Base-by-base conservation (phyloP, 2,329 filamentous ascomycete species). In the Phaeoacremonium minimum region DNA sequence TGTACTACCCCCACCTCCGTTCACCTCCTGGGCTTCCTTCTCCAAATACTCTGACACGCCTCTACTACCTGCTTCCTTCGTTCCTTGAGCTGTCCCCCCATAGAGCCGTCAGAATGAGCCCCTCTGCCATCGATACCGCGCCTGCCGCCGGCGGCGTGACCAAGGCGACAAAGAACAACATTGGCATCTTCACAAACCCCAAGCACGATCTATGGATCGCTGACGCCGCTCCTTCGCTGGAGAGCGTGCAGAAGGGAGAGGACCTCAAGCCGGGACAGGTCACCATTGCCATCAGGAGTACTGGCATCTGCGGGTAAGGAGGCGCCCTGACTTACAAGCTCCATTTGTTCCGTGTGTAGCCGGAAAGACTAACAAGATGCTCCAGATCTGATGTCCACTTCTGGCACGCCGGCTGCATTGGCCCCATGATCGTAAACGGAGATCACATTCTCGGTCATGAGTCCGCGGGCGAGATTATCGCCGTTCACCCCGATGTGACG, bases 401-500 rank as follows among this genome's bases (percentile, higher is more conserved):
- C 71, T 97, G 91, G 91, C 87, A 94, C 58, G 85, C 85, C 33
- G 91, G 91, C 48, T 87, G 86, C 68, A 97, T 97, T 57, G 91
- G 91, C 18, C 90, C 90, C 49, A 96, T 96, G 90, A 83, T 96
- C 45, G 91, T 97, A 32, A 76, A 77, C 48, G 85, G 77, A 54
- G 84, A 90, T 55, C 91, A 96, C 63, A 89, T 96, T 55, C 81
- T 97, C 15, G 91, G 91, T 48, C 91, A 97, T 71, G 91, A 97
- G 67, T 93, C 88, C 29, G 85, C 89, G 4, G 91, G 90, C 45
- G 82, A 84, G 53, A 65, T 96, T 41, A 75, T 96, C 48, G 85
- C 89, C 13, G 83, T 83, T 36, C 86, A 91, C 63, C 77, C 87
- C 28, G 87, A 85, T 18, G 89, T 96, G 41, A 87, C 73, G 18